Evolutionary conservation across 345 rosid species (phyloP).

Genomic region (Gossypioides kirkii): DNA sequence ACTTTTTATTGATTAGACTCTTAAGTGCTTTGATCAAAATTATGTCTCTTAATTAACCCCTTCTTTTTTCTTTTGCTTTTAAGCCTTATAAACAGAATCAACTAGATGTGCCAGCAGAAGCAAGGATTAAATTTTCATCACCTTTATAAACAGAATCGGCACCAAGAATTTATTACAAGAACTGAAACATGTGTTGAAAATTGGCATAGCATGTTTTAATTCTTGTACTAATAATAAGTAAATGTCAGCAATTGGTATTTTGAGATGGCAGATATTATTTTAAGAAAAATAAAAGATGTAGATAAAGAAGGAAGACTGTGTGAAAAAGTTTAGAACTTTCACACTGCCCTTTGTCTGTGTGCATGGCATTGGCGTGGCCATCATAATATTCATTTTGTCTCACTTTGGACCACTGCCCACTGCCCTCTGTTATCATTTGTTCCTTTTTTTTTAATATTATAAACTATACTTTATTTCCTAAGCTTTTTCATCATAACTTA

Average conservation of each 20-base stretch:
- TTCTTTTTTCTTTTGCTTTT: no score
- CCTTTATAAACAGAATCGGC: no score
- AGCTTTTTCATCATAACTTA: background rate
- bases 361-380: constrained; percentile 39
- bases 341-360: constrained; percentile 21
- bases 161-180: no score
- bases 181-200: no score
- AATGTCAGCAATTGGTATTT: no score
- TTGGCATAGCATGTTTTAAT: no score
- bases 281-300: no score
- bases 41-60: background rate
- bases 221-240: no score
- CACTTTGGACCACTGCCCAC: constrained; percentile 31
- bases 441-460: background rate
- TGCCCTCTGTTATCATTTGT: constrained; percentile 17
- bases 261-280: no score
- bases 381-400: constrained; percentile 41
- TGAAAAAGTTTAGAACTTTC: constrained; percentile 14
- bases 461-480: background rate
- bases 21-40: background rate
- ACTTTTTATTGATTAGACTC: constrained; percentile 1
- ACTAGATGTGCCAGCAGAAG: background rate
- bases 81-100: constrained; percentile 10
- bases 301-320: background rate
- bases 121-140: background rate